Evolutionary conservation across 495 filamentous ascomycete species (phyloP).

Genomic region (Daldinia decipiens): DNA sequence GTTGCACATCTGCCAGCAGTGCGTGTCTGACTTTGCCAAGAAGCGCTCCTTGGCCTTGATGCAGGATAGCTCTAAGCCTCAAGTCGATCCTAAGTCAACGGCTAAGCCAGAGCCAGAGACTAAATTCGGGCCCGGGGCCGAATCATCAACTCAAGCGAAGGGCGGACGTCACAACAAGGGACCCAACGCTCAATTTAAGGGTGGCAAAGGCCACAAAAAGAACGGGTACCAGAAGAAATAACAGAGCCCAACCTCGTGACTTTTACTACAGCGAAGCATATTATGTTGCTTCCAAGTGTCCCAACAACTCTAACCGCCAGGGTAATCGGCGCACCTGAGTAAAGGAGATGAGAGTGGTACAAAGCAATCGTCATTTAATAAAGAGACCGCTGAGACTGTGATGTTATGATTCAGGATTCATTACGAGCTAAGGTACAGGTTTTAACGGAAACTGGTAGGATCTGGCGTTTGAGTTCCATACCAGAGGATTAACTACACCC

Average conservation of each 20-base stretch:
- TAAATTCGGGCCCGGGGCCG: background rate
- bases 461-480: background rate
- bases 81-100: background rate
- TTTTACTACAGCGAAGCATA: conserved; percentile 3
- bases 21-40: conserved; percentile 30
- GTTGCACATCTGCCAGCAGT: conserved; percentile 43
- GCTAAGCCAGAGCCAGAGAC: background rate
- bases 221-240: background rate
- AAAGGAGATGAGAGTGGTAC: background rate
- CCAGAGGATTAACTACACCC: background rate
- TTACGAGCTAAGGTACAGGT: background rate
- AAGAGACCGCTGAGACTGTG: no score
- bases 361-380: no score
- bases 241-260: no score
- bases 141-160: background rate
- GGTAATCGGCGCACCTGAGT: background rate
- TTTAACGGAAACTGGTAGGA: background rate
- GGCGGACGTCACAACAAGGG: background rate
- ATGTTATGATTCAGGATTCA: background rate
- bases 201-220: background rate
- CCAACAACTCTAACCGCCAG: background rate
- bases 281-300: background rate
- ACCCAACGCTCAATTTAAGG: background rate
- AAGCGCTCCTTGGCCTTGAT: conserved; percentile 14
- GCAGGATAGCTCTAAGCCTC: background rate